Evolutionary conservation across 495 filamentous ascomycete species (phyloP).

Genomic region (Daldinia caldariorum): DNA sequence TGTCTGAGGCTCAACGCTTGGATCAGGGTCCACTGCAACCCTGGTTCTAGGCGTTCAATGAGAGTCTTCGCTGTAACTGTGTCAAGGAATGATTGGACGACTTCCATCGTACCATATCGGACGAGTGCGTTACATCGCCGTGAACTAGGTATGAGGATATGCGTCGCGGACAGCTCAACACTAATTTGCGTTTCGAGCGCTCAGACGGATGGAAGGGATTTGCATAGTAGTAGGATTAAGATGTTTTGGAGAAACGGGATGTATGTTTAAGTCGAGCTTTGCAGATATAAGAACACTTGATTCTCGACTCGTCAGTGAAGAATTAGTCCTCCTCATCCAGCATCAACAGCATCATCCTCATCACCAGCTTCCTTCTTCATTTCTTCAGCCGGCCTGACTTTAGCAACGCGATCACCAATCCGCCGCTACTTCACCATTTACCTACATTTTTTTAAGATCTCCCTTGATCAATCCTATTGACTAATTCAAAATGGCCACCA

Average conservation of each 20-base stretch:
- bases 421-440: constrained; percentile 9
- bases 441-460: constrained; percentile 35
- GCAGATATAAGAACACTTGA: constrained; percentile 28
- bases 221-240: not conserved
- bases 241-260: constrained; percentile 34
- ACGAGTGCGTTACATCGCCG: constrained; percentile 43
- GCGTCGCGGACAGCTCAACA: constrained; percentile 37
- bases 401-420: constrained; percentile 11
- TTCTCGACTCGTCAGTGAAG: constrained; percentile 19
- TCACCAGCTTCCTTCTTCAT: constrained; percentile 23
- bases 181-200: constrained; percentile 29
- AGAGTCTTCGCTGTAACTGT: constrained; percentile 25
- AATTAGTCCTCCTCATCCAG: constrained; percentile 28
- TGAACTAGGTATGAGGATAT: constrained; percentile 29
- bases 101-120: constrained; percentile 47
- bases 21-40: constrained; percentile 37
- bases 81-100: constrained; percentile 36
- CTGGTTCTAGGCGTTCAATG: constrained; percentile 21
- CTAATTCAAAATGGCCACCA: constrained; percentile 43
- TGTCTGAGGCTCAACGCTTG: constrained; percentile 49
- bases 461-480: constrained; percentile 22
- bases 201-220: not conserved
- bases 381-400: constrained; percentile 45
- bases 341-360: constrained; percentile 23
- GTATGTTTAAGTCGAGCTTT: constrained; percentile 12